A percentile compares a stretch with the other conserved stretches of the same genome.
Evolutionary conservation across 2,329 filamentous ascomycete species (phyloP).

Genomic region (Cercospora zeina): DNA sequence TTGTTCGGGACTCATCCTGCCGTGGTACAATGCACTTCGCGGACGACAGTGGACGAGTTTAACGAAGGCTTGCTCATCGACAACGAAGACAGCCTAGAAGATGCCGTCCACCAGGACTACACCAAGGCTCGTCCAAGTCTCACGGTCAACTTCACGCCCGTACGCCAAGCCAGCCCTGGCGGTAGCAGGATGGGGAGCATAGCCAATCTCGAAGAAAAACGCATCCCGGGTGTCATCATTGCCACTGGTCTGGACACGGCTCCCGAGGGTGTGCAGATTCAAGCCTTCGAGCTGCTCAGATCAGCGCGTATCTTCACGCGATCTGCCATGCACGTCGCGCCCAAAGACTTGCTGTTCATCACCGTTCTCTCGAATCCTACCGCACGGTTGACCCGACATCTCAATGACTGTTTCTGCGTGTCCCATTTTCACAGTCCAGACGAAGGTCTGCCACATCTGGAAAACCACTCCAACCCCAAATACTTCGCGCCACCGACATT

Average conservation of each 20-base stretch:
- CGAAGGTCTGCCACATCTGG: slow-evolving; percentile 73
- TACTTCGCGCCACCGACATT: slow-evolving; percentile 26
- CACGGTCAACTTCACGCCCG: slow-evolving; percentile 23
- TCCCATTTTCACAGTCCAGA: slow-evolving; percentile 77
- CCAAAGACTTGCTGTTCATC: slow-evolving; percentile 76
- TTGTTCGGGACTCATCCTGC: slow-evolving; percentile 72
- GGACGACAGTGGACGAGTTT: slow-evolving; percentile 80
- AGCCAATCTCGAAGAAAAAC: slow-evolving; percentile 49
- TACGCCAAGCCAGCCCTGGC: slow-evolving; percentile 22
- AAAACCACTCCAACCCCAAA: slow-evolving; percentile 49
- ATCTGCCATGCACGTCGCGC: slow-evolving; percentile 70
- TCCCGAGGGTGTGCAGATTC: slow-evolving; percentile 75
- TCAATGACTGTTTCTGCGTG: slow-evolving; percentile 82
- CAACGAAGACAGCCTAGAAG: slow-evolving; percentile 29
- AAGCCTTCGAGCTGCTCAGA: slow-evolving; percentile 74
- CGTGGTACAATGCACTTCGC: slow-evolving; percentile 69
- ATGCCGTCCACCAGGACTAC: slow-evolving; percentile 11
- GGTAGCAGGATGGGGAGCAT: slow-evolving; percentile 27
- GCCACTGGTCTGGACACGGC: slow-evolving; percentile 76
- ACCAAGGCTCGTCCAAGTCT: slow-evolving; percentile 15
- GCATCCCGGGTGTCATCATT: slow-evolving; percentile 79
- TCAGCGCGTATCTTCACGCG: slow-evolving; percentile 75
- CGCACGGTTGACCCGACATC: slow-evolving; percentile 45
- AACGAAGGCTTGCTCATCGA: slow-evolving; percentile 65
- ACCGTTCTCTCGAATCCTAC: slow-evolving; percentile 56